These are phyloP conservation scores for Hymenoscyphus occultus DNA, from an alignment of 2,329 filamentous ascomycete species.

Conservation along the genomic window DNA sequence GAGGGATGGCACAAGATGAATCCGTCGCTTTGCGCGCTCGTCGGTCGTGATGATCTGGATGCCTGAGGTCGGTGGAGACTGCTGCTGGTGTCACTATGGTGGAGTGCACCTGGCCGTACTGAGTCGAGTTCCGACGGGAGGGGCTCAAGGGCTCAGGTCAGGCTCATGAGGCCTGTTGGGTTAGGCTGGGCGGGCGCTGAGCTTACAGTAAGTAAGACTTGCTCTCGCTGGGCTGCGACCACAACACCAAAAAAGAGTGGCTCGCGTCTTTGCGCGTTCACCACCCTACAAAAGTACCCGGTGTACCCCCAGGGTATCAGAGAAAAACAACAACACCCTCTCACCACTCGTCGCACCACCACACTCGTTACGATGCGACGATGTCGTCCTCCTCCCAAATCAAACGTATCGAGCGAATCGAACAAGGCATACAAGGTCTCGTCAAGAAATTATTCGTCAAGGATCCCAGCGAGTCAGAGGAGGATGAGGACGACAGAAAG, in stretches of 20 bases:
- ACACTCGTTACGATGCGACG: constrained; percentile 30
- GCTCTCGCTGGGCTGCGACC: background rate
- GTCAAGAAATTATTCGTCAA: constrained; percentile 70
- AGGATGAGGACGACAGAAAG: constrained; percentile 65
- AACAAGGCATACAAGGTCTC: constrained; percentile 75
- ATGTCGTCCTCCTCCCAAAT: constrained; percentile 36
- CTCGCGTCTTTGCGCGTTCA: background rate
- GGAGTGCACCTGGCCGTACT: too few species aligned
- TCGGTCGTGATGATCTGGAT: background rate
- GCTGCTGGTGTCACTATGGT: background rate
- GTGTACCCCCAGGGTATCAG: too few species aligned
- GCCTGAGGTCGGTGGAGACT: background rate
- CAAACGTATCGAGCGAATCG: constrained; percentile 57
- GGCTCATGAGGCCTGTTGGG: too few species aligned
- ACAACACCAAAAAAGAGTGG: background rate
- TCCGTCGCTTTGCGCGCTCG: constrained; percentile 13
- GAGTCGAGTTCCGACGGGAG: background rate
- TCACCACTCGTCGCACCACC: background rate
- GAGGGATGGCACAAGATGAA: constrained; percentile 26
- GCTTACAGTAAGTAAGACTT: background rate
- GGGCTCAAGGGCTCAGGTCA: background rate
- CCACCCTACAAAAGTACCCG: background rate
- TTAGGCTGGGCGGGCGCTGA: too few species aligned
- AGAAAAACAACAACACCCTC: background rate
- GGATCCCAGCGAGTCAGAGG: constrained; percentile 63